A percentile compares a stretch with the other conserved stretches of the same genome.
These are phyloP conservation scores for Coniophora puteana DNA, from an alignment of 1,284 basidiomycete genomes.

Conservation along the genomic window DNA sequence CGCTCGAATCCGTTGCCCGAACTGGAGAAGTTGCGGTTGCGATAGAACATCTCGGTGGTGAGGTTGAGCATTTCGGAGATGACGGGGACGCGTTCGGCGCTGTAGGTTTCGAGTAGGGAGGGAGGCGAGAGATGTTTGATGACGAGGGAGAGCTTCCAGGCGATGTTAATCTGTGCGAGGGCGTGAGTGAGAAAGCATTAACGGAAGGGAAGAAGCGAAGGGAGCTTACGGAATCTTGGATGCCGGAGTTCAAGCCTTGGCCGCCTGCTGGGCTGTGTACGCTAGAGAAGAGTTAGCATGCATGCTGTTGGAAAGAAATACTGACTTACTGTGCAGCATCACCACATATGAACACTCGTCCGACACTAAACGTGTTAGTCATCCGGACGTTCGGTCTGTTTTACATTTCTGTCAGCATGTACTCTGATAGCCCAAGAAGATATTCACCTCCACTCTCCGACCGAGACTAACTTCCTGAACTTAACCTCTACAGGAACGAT, in stretches of 20 bases:
- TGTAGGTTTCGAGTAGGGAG: constrained; percentile 32
- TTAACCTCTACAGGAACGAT: too few species aligned
- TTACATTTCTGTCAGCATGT: too few species aligned
- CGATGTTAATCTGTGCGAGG: constrained; percentile 31
- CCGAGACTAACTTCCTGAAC: too few species aligned
- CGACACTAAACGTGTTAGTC: too few species aligned
- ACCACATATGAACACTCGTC: too few species aligned
- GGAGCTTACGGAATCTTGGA: constrained; percentile 37
- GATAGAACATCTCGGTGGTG: constrained; percentile 12
- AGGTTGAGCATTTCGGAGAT: constrained; percentile 33
- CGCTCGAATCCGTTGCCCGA: constrained; percentile 7
- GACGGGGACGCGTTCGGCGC: constrained; percentile 34
- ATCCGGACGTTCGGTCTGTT: too few species aligned
- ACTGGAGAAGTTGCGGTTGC: too few species aligned
- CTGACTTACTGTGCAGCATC: constrained; percentile 19
- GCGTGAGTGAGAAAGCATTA: not conserved
- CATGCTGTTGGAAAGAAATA: not conserved
- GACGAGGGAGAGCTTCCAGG: constrained; percentile 39
- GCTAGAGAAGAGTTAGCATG: constrained; percentile 21
- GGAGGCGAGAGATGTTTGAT: constrained; percentile 27
- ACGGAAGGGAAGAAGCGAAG: not conserved
- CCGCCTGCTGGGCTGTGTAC: constrained; percentile 45
- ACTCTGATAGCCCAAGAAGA: not conserved
- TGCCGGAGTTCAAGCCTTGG: constrained; percentile 37
- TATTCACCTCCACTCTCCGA: too few species aligned